phyloP scores from a whole-genome alignment of 495 filamentous ascomycete genomes.

The Talaromyces nanjingensis region DNA sequence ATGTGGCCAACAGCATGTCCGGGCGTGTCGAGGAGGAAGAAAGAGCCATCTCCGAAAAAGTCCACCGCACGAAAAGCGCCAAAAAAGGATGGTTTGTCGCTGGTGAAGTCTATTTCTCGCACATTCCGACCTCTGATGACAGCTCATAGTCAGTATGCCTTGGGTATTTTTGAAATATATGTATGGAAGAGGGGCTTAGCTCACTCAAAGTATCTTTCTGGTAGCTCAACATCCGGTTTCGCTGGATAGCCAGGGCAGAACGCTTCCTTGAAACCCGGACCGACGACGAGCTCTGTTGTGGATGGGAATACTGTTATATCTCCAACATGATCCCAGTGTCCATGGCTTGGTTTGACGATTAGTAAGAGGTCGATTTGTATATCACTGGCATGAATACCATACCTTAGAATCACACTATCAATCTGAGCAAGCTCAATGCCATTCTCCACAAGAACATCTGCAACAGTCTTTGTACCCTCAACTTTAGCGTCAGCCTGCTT shows the following conservation, averaged over 20 bases:
- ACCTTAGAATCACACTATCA: conserved; percentile 50
- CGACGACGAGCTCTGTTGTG: conserved; percentile 46
- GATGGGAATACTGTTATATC: conserved; percentile 45
- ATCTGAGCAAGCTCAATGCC: conserved; percentile 39
- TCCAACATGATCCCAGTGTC: conserved; percentile 57
- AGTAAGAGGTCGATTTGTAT: background rate
- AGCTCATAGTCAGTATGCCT: background rate
- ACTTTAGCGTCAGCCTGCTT: conserved; percentile 20
- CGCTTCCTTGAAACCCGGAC: conserved; percentile 44
- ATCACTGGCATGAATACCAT: background rate
- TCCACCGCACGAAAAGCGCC: conserved; percentile 43
- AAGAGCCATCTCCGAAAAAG: conserved; percentile 41
- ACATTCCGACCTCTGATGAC: conserved; percentile 21
- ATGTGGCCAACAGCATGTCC: conserved; percentile 42
- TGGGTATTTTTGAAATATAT: background rate
- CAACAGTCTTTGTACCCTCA: conserved; percentile 38
- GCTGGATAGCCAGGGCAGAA: conserved; percentile 46
- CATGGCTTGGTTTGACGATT: conserved; percentile 28
- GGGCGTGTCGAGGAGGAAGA: conserved; percentile 39
- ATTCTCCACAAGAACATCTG: conserved; percentile 40
- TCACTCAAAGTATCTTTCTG: conserved; percentile 38
- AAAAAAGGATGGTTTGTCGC: conserved; percentile 22
- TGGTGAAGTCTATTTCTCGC: conserved; percentile 43
- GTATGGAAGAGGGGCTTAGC: conserved; percentile 16
- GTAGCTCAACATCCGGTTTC: conserved; percentile 27